These are phyloP conservation scores for Blastocystis sp. DNA, from an alignment of 352 stramenopile genomes.

Conservation along the genomic window DNA sequence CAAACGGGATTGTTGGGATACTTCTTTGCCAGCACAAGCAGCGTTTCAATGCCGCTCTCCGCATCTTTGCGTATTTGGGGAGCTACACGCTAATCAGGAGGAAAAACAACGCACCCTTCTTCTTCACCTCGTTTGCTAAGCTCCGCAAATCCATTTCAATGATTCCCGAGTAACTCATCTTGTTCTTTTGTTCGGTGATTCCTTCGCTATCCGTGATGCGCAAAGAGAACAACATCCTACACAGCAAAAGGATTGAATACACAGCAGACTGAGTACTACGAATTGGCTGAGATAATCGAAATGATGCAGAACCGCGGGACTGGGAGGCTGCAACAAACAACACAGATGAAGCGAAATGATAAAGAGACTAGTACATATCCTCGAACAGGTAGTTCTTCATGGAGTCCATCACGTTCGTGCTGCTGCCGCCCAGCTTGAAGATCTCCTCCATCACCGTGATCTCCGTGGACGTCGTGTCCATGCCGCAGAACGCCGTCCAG, in stretches of 20 bases:
- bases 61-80: slow-evolving; percentile 3
- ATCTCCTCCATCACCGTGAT: slow-evolving; percentile 98
- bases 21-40: slow-evolving; percentile 29
- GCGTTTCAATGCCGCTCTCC: slow-evolving; percentile 37
- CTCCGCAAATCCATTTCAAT: slow-evolving; percentile 43
- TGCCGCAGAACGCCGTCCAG: slow-evolving; percentile 95
- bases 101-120: neutral
- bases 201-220: too few species aligned
- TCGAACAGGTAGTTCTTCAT: slow-evolving; percentile 69
- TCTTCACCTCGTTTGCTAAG: slow-evolving; percentile 20
- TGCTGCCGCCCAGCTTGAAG: slow-evolving; percentile 87
- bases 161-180: slow-evolving; percentile 24
- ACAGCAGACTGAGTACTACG: too few species aligned
- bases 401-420: slow-evolving; percentile 54
- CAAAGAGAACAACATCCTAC: too few species aligned
- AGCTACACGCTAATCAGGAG: neutral
- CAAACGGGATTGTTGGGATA: neutral
- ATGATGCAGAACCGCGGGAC: too few species aligned
- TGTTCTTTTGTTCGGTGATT: neutral
- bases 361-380: slow-evolving; percentile 59
- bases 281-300: too few species aligned
- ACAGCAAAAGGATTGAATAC: too few species aligned
- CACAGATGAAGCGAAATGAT: neutral
- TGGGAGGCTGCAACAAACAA: too few species aligned
- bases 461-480: slow-evolving; percentile 99